phyloP scores from a whole-genome alignment of 139 green algal species.

The Closterium sp. region DNA sequence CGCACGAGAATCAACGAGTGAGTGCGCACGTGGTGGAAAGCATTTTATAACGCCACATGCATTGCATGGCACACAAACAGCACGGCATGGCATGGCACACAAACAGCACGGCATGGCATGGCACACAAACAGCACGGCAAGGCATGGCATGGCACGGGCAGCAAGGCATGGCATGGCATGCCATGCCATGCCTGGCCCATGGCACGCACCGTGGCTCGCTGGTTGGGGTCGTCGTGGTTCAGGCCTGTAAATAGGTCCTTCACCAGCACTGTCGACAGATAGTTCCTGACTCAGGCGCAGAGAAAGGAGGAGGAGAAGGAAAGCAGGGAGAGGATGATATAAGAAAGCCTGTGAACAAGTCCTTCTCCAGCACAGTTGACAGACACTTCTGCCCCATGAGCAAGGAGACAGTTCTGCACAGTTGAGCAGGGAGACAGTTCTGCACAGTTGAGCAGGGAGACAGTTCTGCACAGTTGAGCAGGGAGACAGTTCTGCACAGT shows the following conservation, averaged over 20 bases:
- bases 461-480: too few species aligned
- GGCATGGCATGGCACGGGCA: not conserved
- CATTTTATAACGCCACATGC: not conserved
- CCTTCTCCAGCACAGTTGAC: conserved; percentile 28
- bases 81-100: too few species aligned
- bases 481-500: too few species aligned
- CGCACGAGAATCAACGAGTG: not conserved
- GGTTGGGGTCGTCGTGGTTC: conserved; percentile 32
- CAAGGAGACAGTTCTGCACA: too few species aligned
- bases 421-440: too few species aligned
- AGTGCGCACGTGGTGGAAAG: too few species aligned
- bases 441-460: too few species aligned
- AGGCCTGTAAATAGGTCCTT: conserved; percentile 40
- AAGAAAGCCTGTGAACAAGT: not conserved
- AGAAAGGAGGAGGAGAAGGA: not conserved
- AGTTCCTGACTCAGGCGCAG: conserved; percentile 18
- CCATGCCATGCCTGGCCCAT: not conserved
- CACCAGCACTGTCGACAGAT: conserved; percentile 38
- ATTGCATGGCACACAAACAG: too few species aligned
- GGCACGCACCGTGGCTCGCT: conserved; percentile 18
- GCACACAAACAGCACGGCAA: not conserved
- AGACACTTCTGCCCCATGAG: conserved; percentile 47
- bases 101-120: too few species aligned
- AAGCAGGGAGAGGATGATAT: not conserved
- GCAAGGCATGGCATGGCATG: not conserved